A percentile compares a stretch with the other conserved stretches of the same genome.
phyloP scores from a whole-genome alignment of 2,329 filamentous ascomycete species.

The Xylariaceae sp. region DNA sequence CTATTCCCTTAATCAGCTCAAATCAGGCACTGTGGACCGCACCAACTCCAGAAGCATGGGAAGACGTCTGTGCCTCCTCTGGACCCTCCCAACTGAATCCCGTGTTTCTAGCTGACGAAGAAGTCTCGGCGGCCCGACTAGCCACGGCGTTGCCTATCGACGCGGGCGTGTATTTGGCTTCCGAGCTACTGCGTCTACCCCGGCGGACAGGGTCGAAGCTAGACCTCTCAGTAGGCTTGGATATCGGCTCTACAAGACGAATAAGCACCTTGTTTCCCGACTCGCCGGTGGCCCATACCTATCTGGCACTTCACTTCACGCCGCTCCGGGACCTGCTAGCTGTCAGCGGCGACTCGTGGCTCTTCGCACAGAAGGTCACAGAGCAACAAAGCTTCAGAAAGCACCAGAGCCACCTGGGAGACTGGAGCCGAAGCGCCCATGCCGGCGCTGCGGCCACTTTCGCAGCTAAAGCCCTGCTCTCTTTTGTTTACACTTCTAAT shows the following conservation, averaged over 20 bases:
- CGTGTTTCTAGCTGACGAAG: slow-evolving; percentile 30
- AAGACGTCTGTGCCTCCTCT: slow-evolving; percentile 29
- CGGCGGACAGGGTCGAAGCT: slow-evolving; percentile 13
- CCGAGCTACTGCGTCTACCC: slow-evolving; percentile 29
- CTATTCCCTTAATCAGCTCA: slow-evolving; percentile 46
- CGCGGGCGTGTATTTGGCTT: slow-evolving; percentile 28
- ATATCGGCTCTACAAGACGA: slow-evolving; percentile 26
- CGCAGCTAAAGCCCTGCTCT: slow-evolving; percentile 51
- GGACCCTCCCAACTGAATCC: slow-evolving; percentile 24
- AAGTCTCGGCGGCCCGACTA: slow-evolving; percentile 38
- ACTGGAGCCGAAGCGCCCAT: slow-evolving; percentile 32
- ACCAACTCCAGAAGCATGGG: slow-evolving; percentile 44
- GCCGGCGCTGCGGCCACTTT: slow-evolving; percentile 46
- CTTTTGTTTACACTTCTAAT: slow-evolving; percentile 37
- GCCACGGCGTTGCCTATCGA: slow-evolving; percentile 29
- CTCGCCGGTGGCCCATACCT: slow-evolving; percentile 49
- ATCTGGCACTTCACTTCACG: slow-evolving; percentile 56
- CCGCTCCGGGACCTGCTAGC: slow-evolving; percentile 58
- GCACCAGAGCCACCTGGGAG: slow-evolving; percentile 45
- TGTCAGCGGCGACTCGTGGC: slow-evolving; percentile 57
- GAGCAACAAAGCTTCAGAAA: slow-evolving; percentile 43
- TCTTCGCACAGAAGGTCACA: slow-evolving; percentile 54
- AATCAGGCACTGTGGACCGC: slow-evolving; percentile 51
- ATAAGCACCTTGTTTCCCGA: slow-evolving; percentile 43
- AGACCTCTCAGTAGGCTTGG: slow-evolving; percentile 18